Evolutionary conservation across 805 yeast species (phyloP).

Genomic region (Pichia cephalocereana): DNA sequence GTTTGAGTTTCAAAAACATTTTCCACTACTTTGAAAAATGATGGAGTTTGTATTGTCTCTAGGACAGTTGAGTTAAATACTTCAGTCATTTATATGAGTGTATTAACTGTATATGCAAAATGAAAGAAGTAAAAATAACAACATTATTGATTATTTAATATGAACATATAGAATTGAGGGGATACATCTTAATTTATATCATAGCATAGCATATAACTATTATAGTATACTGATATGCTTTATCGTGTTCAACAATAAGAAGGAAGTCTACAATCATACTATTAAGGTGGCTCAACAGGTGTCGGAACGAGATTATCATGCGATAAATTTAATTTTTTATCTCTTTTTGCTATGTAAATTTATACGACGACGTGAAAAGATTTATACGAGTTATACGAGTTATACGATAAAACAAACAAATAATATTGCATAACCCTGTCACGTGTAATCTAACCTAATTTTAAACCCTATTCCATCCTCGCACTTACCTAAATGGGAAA

Average conservation of each 20-base stretch:
- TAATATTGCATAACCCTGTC: no score
- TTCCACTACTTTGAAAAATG: slow-evolving; percentile 27
- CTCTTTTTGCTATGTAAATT: no score
- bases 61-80: slow-evolving; percentile 25
- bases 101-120: neutral
- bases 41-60: slow-evolving; percentile 16
- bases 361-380: neutral
- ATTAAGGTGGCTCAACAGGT: neutral
- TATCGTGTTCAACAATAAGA: neutral
- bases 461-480: no score
- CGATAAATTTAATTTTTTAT: neutral
- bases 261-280: no score
- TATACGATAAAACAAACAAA: neutral
- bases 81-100: slow-evolving; percentile 16
- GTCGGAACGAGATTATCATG: neutral
- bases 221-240: no score
- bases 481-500: no score
- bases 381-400: neutral
- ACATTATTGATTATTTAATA: neutral
- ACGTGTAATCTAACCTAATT: no score
- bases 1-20: slow-evolving; percentile 31
- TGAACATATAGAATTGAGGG: neutral
- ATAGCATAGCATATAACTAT: no score
- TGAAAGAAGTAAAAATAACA: neutral
- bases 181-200: neutral